Conservation (phyloP, 1,139 yeast species). For the Petasospora fabianii region DNA sequence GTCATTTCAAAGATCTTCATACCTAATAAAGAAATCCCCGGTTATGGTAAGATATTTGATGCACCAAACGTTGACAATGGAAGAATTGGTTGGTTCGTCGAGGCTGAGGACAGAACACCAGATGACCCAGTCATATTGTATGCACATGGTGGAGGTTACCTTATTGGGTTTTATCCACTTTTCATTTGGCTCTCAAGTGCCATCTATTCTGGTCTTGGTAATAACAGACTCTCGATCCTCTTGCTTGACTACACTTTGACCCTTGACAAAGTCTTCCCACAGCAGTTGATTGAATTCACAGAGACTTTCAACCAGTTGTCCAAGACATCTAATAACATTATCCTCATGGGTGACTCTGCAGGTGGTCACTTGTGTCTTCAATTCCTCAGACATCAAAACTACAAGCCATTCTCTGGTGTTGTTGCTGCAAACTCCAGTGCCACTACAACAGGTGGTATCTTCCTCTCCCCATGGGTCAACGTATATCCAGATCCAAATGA, state of each 20-base stretch:
- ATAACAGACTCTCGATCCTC: slow-evolving; percentile 30
- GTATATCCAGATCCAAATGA: slow-evolving; percentile 22
- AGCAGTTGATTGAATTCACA: slow-evolving; percentile 38
- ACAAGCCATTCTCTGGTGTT: slow-evolving; percentile 26
- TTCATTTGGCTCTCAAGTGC: slow-evolving; percentile 30
- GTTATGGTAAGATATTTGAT: slow-evolving; percentile 4
- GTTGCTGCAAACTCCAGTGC: slow-evolving; percentile 25
- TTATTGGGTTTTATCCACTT: slow-evolving; percentile 31
- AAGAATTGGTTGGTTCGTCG: slow-evolving; percentile 27
- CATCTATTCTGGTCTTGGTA: slow-evolving; percentile 35
- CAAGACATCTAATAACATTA: slow-evolving; percentile 35
- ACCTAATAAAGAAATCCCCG: slow-evolving; percentile 1
- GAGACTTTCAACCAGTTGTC: slow-evolving; percentile 32
- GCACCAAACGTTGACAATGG: slow-evolving; percentile 8
- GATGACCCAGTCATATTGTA: slow-evolving; percentile 31
- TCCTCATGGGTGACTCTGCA: slow-evolving; percentile 40
- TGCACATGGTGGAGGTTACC: slow-evolving; percentile 46
- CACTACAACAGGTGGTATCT: slow-evolving; percentile 34
- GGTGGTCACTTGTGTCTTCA: slow-evolving; percentile 44
- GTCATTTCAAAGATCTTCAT: slow-evolving; percentile 4
- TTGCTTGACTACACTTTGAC: slow-evolving; percentile 41
- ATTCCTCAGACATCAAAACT: slow-evolving; percentile 35
- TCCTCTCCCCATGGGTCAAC: slow-evolving; percentile 46
- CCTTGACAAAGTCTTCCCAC: slow-evolving; percentile 32
- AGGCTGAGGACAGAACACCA: slow-evolving; percentile 23